Percentiles rank a stretch among this genome's conserved stretches.
Conservation (phyloP, 2,329 filamentous ascomycete genomes). For the Immersiporthe knoxdaviesiana region DNA sequence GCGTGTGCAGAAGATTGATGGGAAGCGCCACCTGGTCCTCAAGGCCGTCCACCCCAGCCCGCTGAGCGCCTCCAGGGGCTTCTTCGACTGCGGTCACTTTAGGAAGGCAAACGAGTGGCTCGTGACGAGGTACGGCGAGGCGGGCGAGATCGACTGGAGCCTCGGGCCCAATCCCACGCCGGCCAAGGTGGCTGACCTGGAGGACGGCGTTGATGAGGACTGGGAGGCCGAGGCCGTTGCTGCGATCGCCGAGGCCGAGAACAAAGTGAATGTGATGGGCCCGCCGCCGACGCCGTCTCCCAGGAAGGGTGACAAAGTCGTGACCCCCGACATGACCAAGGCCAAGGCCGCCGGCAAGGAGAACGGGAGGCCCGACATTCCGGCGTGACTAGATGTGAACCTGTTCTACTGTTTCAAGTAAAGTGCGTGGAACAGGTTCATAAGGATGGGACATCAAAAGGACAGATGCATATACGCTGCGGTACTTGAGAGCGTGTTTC, state of each 20-base stretch:
- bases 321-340: constrained; percentile 21
- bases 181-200: constrained; percentile 28
- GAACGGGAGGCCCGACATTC: constrained; percentile 25
- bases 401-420: constrained; percentile 27
- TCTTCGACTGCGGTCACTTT: constrained; percentile 83
- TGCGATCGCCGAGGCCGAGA: constrained; percentile 23
- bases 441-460: constrained; percentile 7
- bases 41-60: constrained; percentile 91
- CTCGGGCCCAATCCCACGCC: constrained; percentile 43
- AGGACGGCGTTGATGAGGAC: constrained; percentile 24
- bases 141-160: constrained; percentile 85
- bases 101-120: constrained; percentile 86
- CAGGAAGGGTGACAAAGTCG: constrained; percentile 20
- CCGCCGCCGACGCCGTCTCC: constrained; percentile 29
- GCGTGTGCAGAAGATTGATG: constrained; percentile 74
- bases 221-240: constrained; percentile 27
- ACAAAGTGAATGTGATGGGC: constrained; percentile 28
- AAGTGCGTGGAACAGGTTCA: constrained; percentile 28
- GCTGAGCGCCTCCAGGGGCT: constrained; percentile 81
- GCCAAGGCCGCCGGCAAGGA: constrained; percentile 20
- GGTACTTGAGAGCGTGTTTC: neutral
- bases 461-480: constrained; percentile 7
- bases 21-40: constrained; percentile 76
- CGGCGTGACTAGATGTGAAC: constrained; percentile 30
- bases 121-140: constrained; percentile 73